Evolutionary conservation across 371 early-diverging fungal genomes (phyloP).

Genomic region (Apophysomyces variabilis): DNA sequence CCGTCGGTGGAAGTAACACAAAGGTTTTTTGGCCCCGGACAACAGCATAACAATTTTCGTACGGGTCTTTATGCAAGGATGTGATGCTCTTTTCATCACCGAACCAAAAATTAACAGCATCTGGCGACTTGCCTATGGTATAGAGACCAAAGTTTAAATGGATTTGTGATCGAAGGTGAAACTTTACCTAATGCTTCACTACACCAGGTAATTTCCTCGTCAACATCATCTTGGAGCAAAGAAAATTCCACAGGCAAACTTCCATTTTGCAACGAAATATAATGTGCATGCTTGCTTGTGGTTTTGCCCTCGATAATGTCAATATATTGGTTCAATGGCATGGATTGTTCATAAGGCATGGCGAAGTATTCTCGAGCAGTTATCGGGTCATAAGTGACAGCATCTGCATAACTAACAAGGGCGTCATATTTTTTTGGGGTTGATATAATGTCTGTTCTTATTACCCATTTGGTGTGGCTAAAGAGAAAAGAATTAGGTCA

Average conservation of each 20-base stretch:
- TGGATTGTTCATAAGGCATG: constrained; percentile 66
- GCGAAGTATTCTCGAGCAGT: constrained; percentile 62
- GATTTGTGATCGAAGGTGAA: background rate
- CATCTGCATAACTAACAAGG: constrained; percentile 64
- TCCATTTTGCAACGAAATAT: constrained; percentile 75
- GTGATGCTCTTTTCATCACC: constrained; percentile 68
- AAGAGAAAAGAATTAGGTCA: no score
- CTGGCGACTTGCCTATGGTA: constrained; percentile 53
- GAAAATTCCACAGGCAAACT: constrained; percentile 63
- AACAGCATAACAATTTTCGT: constrained; percentile 82
- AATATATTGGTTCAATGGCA: constrained; percentile 63
- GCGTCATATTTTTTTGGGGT: background rate
- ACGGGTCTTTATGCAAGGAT: constrained; percentile 80
- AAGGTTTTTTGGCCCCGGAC: constrained; percentile 75
- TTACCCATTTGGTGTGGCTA: constrained; percentile 54
- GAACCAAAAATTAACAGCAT: constrained; percentile 85
- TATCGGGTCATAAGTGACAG: constrained; percentile 56
- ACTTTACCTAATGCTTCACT: constrained; percentile 63
- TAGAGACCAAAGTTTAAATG: background rate
- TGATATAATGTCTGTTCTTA: background rate
- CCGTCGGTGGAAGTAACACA: constrained; percentile 72
- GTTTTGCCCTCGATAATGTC: constrained; percentile 43
- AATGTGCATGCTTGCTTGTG: constrained; percentile 45
- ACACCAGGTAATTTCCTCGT: constrained; percentile 64
- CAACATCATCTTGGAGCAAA: constrained; percentile 62